Evolutionary conservation across 2,329 filamentous ascomycete genomes (phyloP), one percentile per base, ranked within the genome.

Genomic region (Talaromyces sp.): DNA sequence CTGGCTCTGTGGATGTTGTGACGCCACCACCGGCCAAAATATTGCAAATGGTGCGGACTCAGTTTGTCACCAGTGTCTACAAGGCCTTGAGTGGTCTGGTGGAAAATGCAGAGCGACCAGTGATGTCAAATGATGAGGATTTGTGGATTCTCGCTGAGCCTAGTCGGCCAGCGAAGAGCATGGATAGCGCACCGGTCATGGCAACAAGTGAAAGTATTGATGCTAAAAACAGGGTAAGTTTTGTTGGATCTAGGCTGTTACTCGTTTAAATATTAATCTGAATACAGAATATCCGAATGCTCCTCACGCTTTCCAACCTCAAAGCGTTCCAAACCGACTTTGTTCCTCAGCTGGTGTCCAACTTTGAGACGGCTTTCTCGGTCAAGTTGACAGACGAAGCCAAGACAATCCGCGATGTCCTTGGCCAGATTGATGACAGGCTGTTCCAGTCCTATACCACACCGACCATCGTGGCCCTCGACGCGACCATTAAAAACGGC

Each of bases 11-110:
- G 54, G 88, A 91, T 69, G 92, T 99, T 65, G 87, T 98, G 61
- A 84, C 89, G 27, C 89, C 93, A 19, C 96, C 95, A 5, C 88
- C 92, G 39, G 83, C 88, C 8, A 99, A 98, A 74, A 80, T 97
- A 51, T 80, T 98, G 51, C 91, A 96, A 73, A 92, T 93, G 85
- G 92, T 98, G 17, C 86, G 93, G 65, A 89, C 88, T 65, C 92
- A 96, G 71, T 99, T 99, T 71, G 92, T 96, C 17, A 92, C 89
- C 7, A 96, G 93, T 62, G 79, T 99, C 51, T 98, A 98, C 77
- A 96, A 96, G 74, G 92, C 92, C 7, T 79, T 99, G 42, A 96
- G 91, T 69, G 95, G 93, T 25, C 93, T 99, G 87, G 92, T 99
- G 1, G 95, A 98, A 76, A 98, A 96, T 74, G 93, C 95, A 3